phyloP scores from a whole-genome alignment of 805 yeast genomes.

The Candida berthetii region DNA sequence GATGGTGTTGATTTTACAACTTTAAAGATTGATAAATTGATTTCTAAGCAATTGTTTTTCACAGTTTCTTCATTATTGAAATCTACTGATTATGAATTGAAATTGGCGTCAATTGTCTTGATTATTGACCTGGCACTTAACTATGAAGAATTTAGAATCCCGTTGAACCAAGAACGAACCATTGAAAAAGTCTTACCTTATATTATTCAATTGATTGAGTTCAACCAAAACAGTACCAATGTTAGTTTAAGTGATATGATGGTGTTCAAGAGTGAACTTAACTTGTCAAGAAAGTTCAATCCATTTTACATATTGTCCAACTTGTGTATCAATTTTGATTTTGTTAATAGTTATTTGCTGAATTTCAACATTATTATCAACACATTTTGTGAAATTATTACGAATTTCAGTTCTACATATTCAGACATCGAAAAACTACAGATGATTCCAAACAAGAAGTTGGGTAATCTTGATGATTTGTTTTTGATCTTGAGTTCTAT shows the following conservation, averaged over 20 bases:
- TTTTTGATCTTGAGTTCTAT: conserved; percentile 30
- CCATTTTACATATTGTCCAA: conserved; percentile 28
- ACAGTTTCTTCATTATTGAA: conserved; percentile 15
- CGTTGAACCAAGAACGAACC: conserved; percentile 6
- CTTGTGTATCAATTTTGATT: conserved; percentile 26
- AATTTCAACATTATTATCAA: conserved; percentile 25
- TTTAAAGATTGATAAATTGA: conserved; percentile 10
- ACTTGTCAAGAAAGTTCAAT: conserved; percentile 15
- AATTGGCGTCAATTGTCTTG: conserved; percentile 12
- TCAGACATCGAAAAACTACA: conserved; percentile 14
- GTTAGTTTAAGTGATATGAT: conserved; percentile 3
- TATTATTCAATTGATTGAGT: conserved; percentile 14
- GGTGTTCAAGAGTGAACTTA: conserved; percentile 11
- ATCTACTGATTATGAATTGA: conserved; percentile 14
- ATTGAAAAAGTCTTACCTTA: conserved; percentile 15
- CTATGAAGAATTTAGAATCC: conserved; percentile 6
- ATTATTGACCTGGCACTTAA: conserved; percentile 14
- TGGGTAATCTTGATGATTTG: conserved; percentile 28
- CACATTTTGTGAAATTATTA: conserved; percentile 23
- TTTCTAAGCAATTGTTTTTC: conserved; percentile 12
- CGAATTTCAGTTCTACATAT: conserved; percentile 6
- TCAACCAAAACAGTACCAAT: background rate
- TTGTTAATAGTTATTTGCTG: conserved; percentile 26
- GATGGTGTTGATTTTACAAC: too few species aligned
- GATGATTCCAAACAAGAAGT: conserved; percentile 19